phyloP scores from a whole-genome alignment of 2,329 filamentous ascomycete genomes.

The Aspergillus oerlinghausenensis region DNA sequence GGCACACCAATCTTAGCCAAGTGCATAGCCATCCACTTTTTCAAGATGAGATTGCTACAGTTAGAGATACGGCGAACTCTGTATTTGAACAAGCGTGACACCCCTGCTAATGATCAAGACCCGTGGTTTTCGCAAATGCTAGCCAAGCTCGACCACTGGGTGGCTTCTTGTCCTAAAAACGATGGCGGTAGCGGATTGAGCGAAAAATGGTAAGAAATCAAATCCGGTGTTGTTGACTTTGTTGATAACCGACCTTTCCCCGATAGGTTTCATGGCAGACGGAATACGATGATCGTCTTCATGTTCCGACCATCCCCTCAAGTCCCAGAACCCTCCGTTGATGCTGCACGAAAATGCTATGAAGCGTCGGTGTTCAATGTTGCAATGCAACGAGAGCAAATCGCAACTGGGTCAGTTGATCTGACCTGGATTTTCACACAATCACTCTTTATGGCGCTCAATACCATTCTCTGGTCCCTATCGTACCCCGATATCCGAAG shows the following conservation, averaged over 20 bases:
- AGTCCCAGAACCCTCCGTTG: constrained; percentile 73
- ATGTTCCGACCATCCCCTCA: constrained; percentile 90
- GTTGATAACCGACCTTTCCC: constrained; percentile 5
- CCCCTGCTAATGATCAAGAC: constrained; percentile 73
- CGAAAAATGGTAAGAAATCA: constrained; percentile 66
- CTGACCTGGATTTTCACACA: constrained; percentile 93
- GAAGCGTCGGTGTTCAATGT: constrained; percentile 80
- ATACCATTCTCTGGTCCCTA: constrained; percentile 85
- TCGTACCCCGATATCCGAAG: constrained; percentile 80
- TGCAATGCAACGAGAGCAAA: constrained; percentile 72
- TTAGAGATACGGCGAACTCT: constrained; percentile 80
- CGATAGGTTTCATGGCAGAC: constrained; percentile 60
- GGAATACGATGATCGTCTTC: constrained; percentile 83
- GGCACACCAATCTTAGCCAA: constrained; percentile 76
- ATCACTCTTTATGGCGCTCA: constrained; percentile 84
- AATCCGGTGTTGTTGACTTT: background rate
- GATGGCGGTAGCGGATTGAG: constrained; percentile 67
- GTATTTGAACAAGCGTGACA: constrained; percentile 75
- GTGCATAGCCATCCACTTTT: constrained; percentile 84
- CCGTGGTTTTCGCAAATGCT: constrained; percentile 84
- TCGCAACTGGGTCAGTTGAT: constrained; percentile 70
- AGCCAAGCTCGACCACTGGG: constrained; percentile 73
- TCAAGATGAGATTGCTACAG: constrained; percentile 83
- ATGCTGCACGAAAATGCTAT: constrained; percentile 77
- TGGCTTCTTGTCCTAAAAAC: constrained; percentile 68